Base-by-base conservation (phyloP, 1,284 basidiomycete genomes). In the Volvariella volvacea region DNA sequence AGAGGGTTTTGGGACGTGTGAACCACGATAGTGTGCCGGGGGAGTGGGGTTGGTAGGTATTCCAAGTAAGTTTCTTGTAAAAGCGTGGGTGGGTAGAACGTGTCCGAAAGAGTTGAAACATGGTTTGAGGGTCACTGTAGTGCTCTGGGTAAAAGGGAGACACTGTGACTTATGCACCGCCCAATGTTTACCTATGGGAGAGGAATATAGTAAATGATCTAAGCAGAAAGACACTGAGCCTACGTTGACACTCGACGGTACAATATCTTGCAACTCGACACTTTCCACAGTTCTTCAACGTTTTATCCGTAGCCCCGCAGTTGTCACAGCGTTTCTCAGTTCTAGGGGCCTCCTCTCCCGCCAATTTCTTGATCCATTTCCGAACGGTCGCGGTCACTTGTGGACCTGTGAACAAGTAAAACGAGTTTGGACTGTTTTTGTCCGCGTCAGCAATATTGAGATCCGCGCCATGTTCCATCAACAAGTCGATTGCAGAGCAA, bases 201-300 rank as follows among this genome's bases (percentile, higher is more conserved):
- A 6, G 25, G 12, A 28, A 6, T 6, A 28, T 6, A 12, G 25
- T 28, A 12, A 6, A 12, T 6, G 25, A 6, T 6, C 12, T 28
- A 28, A 12, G 12, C 25, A 28, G 12, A 28, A 12, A 28, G 12
- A 28, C 25, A 12, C 25, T 6, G 6, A 28, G 6, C 72, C 8
- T 49, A 76, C 77, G 57, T 58, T 80, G 78, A 50, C 79, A 80
- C 19, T 64, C 66, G 1, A 58, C 50, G 4, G 74, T 77, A 47
- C 79, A 81, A 48, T 77, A 80, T 22, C 70, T 59, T 3, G 62
- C 62, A 2, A 69, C 54, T 9, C 61, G 62, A 44, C 76, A 79
- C 32, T 62, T 61, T 7, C 55, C 50, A 47, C 78, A 80, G 43
- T 59, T 60, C 56, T 65, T 74, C 45, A 80, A 51, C 1, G 53